Percentiles rank a stretch among this genome's conserved stretches.
Conservation (phyloP, 2,329 filamentous ascomycete species). For the Penicillium sp. region DNA sequence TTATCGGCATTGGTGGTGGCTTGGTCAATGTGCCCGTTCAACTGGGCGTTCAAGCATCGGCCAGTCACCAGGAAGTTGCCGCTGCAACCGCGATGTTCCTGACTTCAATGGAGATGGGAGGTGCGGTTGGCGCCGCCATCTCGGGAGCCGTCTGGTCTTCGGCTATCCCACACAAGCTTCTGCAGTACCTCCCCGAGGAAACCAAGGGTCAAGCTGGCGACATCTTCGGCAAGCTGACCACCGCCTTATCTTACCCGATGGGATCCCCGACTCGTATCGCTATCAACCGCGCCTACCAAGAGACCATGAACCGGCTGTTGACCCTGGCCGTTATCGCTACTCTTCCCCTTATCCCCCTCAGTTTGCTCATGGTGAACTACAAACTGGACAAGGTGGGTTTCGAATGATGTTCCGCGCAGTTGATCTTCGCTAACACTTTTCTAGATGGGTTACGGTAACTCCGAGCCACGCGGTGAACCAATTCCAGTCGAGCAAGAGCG, state of each 20-base stretch:
- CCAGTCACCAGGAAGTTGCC: slow-evolving; percentile 63
- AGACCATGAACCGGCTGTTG: slow-evolving; percentile 63
- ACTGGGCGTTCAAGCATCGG: slow-evolving; percentile 61
- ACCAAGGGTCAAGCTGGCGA: slow-evolving; percentile 42
- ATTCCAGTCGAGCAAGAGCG: slow-evolving; percentile 14
- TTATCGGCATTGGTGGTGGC: slow-evolving; percentile 61
- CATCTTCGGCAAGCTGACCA: slow-evolving; percentile 56
- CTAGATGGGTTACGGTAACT: slow-evolving; percentile 30
- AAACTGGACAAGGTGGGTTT: slow-evolving; percentile 53
- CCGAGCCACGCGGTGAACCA: slow-evolving; percentile 17
- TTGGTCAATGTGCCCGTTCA: slow-evolving; percentile 61
- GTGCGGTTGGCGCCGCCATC: slow-evolving; percentile 61
- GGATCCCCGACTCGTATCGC: slow-evolving; percentile 60
- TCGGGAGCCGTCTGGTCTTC: slow-evolving; percentile 67
- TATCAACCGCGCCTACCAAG: slow-evolving; percentile 66
- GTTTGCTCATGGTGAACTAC: slow-evolving; percentile 60
- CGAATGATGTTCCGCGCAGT: background rate
- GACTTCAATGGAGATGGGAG: slow-evolving; percentile 63
- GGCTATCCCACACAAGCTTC: slow-evolving; percentile 56
- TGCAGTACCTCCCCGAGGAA: slow-evolving; percentile 52
- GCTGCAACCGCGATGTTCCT: slow-evolving; percentile 63
- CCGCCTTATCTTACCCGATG: slow-evolving; percentile 60
- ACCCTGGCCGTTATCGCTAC: slow-evolving; percentile 57
- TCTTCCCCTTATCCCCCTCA: slow-evolving; percentile 59
- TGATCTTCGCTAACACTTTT: slow-evolving; percentile 6